phyloP scores from a whole-genome alignment of 768 basidiomycete species.

The Nidularia pulvinata region DNA sequence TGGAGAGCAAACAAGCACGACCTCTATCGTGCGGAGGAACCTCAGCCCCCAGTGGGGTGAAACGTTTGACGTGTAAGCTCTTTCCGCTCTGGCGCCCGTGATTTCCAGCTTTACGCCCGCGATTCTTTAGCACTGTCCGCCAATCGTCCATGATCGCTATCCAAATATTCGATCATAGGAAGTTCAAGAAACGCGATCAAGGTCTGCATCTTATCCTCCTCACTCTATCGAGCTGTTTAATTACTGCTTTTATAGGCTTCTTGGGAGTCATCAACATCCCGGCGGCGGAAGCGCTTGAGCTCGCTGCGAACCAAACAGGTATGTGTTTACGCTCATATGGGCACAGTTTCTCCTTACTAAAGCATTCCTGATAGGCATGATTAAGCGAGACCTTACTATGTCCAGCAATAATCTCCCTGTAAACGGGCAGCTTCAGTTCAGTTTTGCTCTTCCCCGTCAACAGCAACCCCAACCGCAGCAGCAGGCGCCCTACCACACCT shows the following conservation, averaged over 20 bases:
- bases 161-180: slow-evolving; percentile 90
- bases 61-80: slow-evolving; percentile 77
- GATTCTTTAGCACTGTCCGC: slow-evolving; percentile 54
- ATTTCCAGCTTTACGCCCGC: slow-evolving; percentile 7
- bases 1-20: slow-evolving; percentile 80
- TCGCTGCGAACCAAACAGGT: slow-evolving; percentile 49
- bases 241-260: slow-evolving; percentile 36
- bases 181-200: slow-evolving; percentile 88
- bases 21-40: slow-evolving; percentile 66
- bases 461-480: slow-evolving; percentile 16
- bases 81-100: slow-evolving; percentile 4
- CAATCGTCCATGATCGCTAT: slow-evolving; percentile 77
- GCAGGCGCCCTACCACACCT: slow-evolving; percentile 4
- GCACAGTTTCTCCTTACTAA: slow-evolving; percentile 8
- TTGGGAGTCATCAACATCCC: slow-evolving; percentile 57
- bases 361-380: slow-evolving; percentile 43
- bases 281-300: slow-evolving; percentile 50
- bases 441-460: slow-evolving; percentile 41
- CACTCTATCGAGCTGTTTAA: background rate
- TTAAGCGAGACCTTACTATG: slow-evolving; percentile 74
- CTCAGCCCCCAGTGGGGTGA: slow-evolving; percentile 84
- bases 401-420: slow-evolving; percentile 79
- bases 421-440: slow-evolving; percentile 80
- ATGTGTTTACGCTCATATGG: slow-evolving; percentile 12
- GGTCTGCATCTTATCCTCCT: slow-evolving; percentile 32